A percentile compares a stretch with the other conserved stretches of the same genome.
These are phyloP conservation scores for Samsoniella hepiali DNA, from an alignment of 2,329 filamentous ascomycete genomes.

Conservation along the genomic window DNA sequence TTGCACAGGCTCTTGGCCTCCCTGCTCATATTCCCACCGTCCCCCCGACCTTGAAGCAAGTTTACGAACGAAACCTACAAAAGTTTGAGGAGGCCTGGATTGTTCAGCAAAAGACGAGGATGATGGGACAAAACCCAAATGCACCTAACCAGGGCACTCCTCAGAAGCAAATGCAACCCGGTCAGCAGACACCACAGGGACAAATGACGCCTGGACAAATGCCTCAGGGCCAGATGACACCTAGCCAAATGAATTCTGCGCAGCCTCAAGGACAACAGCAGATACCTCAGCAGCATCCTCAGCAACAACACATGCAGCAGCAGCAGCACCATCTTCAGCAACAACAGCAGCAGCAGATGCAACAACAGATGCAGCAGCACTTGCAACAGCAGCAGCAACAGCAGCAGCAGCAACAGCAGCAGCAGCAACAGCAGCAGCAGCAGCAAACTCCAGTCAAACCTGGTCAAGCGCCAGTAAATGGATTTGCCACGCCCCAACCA, in stretches of 20 bases:
- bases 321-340: slow-evolving; percentile 30
- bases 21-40: slow-evolving; percentile 64
- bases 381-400: slow-evolving; percentile 25
- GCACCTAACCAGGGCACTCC: slow-evolving; percentile 23
- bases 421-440: neutral
- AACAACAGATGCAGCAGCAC: slow-evolving; percentile 37
- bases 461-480: slow-evolving; percentile 36
- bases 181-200: slow-evolving; percentile 37
- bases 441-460: slow-evolving; percentile 39
- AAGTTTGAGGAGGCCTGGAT: slow-evolving; percentile 72
- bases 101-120: slow-evolving; percentile 52
- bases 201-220: slow-evolving; percentile 34
- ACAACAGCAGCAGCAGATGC: slow-evolving; percentile 27
- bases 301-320: slow-evolving; percentile 41
- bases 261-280: slow-evolving; percentile 25
- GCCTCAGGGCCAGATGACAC: slow-evolving; percentile 5
- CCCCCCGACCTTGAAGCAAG: slow-evolving; percentile 63
- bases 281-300: slow-evolving; percentile 33
- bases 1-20: slow-evolving; percentile 65
- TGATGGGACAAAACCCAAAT: slow-evolving; percentile 49
- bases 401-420: slow-evolving; percentile 28
- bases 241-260: slow-evolving; percentile 28
- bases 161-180: slow-evolving; percentile 39
- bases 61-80: slow-evolving; percentile 73
- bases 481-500: slow-evolving; percentile 35